Evolutionary conservation across 2,329 filamentous ascomycete species (phyloP), one percentile per base, ranked within the genome.

Genomic region (Colletotrichum gigasporum): DNA sequence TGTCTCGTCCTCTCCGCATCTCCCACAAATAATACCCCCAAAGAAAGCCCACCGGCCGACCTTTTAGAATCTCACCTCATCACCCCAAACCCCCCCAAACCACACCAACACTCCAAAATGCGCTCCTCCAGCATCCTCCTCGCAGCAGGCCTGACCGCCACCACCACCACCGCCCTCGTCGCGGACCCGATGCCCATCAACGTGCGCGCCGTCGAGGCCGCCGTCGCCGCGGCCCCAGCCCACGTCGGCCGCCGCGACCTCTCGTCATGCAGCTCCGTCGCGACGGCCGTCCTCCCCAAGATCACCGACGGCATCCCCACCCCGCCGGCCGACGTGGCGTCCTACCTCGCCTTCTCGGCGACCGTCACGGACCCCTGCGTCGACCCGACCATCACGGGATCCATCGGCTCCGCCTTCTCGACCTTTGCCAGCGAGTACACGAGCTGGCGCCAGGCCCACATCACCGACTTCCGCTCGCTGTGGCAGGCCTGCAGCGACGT

Each of bases 401-500:
- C 69, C 16, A 35, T 72, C 50, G 70, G 70, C 16, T 63, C 66
- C 1, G 73, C 72, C 16, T 74, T 71, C 66, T 68, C 70, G 2
- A 71, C 69, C 4, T 75, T 69, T 30, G 66, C 63, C 14, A 61
- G 61, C 6, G 50, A 62, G 9, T 56, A 72, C 8, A 63, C 68
- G 11, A 70, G 68, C 48, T 75, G 71, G 71, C 68, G 70, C 32
- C 39, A 47, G 0, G 67, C 65, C 8, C 63, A 72, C 22, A 60
- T 45, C 26, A 62, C 54, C 2, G 69, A 65, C 1, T 32, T 73
- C 16, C 65, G 63, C 4, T 66, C 66, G 35, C 45, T 75, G 5
- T 24, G 70, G 30, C 57, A 69, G 1, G 73, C 72, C 8, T 75
- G 73, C 58, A 72, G 66, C 55, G 72, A 75, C n/a, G 71, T 73